Conservation (phyloP, 768 basidiomycete genomes). For the Daedaleopsis nitida region DNA sequence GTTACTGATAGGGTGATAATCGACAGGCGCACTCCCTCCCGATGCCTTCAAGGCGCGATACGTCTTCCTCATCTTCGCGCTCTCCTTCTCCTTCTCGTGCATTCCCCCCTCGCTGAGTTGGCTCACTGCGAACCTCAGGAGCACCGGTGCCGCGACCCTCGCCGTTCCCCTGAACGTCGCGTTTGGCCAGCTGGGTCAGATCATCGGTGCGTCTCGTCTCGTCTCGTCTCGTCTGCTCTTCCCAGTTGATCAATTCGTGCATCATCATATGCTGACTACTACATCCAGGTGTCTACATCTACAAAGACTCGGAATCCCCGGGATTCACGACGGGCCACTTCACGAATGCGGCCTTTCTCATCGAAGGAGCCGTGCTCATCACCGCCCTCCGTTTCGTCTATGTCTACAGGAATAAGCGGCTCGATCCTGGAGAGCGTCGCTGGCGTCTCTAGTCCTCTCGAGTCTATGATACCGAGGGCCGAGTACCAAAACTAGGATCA, state of each 20-base stretch:
- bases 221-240: neutral
- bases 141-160: conserved; percentile 35
- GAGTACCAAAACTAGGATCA: no score
- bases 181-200: conserved; percentile 38
- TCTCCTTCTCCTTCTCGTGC: conserved; percentile 35
- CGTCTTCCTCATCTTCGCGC: conserved; percentile 34
- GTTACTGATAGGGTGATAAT: neutral
- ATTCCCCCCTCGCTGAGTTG: conserved; percentile 40
- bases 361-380: conserved; percentile 25
- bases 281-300: conserved; percentile 29
- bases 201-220: conserved; percentile 28
- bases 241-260: no score
- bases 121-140: conserved; percentile 37
- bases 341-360: conserved; percentile 34
- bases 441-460: conserved; percentile 16
- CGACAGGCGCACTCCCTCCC: conserved; percentile 24
- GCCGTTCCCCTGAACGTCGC: conserved; percentile 36
- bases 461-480: no score
- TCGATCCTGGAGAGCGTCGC: conserved; percentile 13
- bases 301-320: conserved; percentile 31
- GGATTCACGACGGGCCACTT: conserved; percentile 39
- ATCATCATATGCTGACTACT: no score
- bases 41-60: conserved; percentile 33
- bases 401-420: conserved; percentile 16
- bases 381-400: conserved; percentile 20